phyloP scores from a whole-genome alignment of 345 rosid species.

The Pistacia vera region DNA sequence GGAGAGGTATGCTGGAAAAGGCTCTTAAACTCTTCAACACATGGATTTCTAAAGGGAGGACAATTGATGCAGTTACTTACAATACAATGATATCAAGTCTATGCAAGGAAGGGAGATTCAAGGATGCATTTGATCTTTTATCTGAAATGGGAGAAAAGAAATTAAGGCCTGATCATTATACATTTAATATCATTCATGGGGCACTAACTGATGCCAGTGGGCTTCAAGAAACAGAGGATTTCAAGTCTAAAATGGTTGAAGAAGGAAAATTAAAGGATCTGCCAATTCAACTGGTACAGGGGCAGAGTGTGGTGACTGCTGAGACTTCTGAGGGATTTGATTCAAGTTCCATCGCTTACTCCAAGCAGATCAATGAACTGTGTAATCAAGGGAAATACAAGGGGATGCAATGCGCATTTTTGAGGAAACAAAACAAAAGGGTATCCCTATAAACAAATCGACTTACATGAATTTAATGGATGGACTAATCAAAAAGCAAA shows the following conservation, averaged over 20 bases:
- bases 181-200: constrained; percentile 55
- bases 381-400: constrained; percentile 64
- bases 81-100: constrained; percentile 76
- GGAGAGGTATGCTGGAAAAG: constrained; percentile 73
- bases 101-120: constrained; percentile 64
- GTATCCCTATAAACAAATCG: constrained; percentile 38
- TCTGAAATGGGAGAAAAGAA: constrained; percentile 65
- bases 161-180: constrained; percentile 65
- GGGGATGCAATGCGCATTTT: constrained; percentile 46
- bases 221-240: constrained; percentile 56
- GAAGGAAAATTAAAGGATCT: constrained; percentile 42
- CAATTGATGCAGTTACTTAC: constrained; percentile 66
- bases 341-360: constrained; percentile 40
- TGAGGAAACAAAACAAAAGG: constrained; percentile 41
- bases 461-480: constrained; percentile 51
- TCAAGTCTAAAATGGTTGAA: constrained; percentile 50
- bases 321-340: constrained; percentile 40
- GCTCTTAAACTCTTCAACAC: constrained; percentile 77
- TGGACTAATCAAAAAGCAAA: constrained; percentile 57
- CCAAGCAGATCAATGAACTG: constrained; percentile 67
- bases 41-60: constrained; percentile 60
- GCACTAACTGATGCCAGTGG: constrained; percentile 57
- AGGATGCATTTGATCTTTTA: constrained; percentile 71
- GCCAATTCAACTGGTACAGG: constrained; percentile 28
- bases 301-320: constrained; percentile 12